phyloP scores from a whole-genome alignment of 2,329 filamentous ascomycete species.

The Trichophyton simii region DNA sequence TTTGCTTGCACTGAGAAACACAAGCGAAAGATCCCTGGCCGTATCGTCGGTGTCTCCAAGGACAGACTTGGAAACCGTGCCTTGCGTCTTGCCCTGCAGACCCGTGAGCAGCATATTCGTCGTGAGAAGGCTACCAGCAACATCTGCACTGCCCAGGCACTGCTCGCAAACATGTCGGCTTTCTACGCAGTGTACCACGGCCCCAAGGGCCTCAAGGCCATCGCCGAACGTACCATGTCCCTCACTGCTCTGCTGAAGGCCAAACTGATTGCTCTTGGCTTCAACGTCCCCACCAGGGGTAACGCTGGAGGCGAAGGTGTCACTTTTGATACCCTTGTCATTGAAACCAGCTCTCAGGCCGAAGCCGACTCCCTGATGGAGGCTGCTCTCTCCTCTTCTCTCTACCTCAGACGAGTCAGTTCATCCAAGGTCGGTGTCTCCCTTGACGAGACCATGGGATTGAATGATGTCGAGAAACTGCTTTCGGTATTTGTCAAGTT shows the following conservation, averaged over 20 bases:
- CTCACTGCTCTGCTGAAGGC: conserved; percentile 58
- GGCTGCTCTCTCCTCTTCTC: conserved; percentile 39
- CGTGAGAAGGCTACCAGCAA: conserved; percentile 96
- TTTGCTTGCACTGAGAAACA: conserved; percentile 83
- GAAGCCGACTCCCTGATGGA: conserved; percentile 41
- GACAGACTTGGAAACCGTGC: conserved; percentile 73
- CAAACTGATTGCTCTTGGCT: conserved; percentile 50
- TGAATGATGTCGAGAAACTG: conserved; percentile 45
- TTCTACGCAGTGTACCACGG: conserved; percentile 94
- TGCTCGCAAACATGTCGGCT: conserved; percentile 90
- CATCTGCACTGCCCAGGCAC: conserved; percentile 87
- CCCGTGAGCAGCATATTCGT: conserved; percentile 88
- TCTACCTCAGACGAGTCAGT: conserved; percentile 53
- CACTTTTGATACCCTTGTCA: conserved; percentile 68
- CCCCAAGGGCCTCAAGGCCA: conserved; percentile 66
- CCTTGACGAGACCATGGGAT: conserved; percentile 59
- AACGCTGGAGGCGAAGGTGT: conserved; percentile 45
- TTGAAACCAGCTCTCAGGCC: conserved; percentile 44
- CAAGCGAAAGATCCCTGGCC: conserved; percentile 88
- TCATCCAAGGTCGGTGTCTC: conserved; percentile 57
- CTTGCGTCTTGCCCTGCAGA: conserved; percentile 75
- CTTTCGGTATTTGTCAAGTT: conserved; percentile 44
- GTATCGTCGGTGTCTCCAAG: conserved; percentile 81
- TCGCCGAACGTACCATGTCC: conserved; percentile 64
- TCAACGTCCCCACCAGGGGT: conserved; percentile 48